Conservation (phyloP, 2,329 filamentous ascomycete genomes). For the Metarhizium rileyi region DNA sequence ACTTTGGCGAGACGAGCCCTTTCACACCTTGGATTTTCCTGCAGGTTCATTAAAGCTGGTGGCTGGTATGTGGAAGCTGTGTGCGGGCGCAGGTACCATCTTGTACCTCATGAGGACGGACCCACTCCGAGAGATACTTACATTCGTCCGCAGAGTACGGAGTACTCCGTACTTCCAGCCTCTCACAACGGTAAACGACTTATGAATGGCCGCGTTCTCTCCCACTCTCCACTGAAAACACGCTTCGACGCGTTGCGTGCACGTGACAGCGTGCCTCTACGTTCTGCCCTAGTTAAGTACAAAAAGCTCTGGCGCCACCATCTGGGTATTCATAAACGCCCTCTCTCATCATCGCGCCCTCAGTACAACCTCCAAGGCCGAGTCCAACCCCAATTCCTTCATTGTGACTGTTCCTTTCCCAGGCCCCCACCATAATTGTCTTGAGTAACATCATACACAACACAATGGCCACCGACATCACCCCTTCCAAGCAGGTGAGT, state of each 20-base stretch:
- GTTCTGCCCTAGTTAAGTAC: constrained; percentile 15
- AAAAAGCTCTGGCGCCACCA: constrained; percentile 28
- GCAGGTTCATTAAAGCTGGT: constrained; percentile 1
- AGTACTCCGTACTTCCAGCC: constrained; percentile 4
- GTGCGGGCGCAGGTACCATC: background rate
- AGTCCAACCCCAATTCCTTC: constrained; percentile 12
- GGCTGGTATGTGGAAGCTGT: constrained; percentile 9
- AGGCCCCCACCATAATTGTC: constrained; percentile 3
- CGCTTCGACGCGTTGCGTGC: constrained; percentile 25
- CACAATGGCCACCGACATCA: constrained; percentile 67
- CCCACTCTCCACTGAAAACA: constrained; percentile 15
- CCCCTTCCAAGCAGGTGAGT: constrained; percentile 49
- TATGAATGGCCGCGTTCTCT: constrained; percentile 14
- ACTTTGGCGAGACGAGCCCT: constrained; percentile 13
- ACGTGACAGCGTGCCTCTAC: constrained; percentile 27
- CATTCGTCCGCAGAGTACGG: too few species aligned
- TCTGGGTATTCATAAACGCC: constrained; percentile 8
- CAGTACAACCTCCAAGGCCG: constrained; percentile 12
- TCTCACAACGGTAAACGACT: constrained; percentile 7
- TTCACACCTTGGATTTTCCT: constrained; percentile 14
- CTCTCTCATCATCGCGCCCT: constrained; percentile 20
- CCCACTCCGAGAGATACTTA: background rate
- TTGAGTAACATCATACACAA: constrained; percentile 5
- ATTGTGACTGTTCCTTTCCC: constrained; percentile 12
- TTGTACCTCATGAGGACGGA: constrained; percentile 7